A percentile compares a stretch with the other conserved stretches of the same genome.
Evolutionary conservation across 768 basidiomycete genomes (phyloP).

Genomic region (Naganishia friedmannii): DNA sequence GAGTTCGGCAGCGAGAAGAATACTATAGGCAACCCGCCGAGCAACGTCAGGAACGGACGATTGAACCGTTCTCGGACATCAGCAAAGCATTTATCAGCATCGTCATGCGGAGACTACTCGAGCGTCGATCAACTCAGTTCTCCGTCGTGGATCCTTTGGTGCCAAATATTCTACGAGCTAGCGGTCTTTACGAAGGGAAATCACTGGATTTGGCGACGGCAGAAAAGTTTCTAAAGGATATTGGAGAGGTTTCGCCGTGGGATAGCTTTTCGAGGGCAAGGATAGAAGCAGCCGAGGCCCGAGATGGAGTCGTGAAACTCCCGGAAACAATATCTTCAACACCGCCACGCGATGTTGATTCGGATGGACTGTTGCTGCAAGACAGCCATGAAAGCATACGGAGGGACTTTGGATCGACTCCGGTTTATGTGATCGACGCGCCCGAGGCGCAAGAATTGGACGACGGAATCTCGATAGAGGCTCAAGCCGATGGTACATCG

Average conservation of each 20-base stretch:
- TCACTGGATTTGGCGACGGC: conserved; percentile 17
- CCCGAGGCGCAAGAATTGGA: conserved; percentile 77
- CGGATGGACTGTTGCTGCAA: conserved; percentile 92
- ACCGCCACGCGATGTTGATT: not conserved
- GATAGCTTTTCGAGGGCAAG: not conserved
- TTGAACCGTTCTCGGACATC: conserved; percentile 16
- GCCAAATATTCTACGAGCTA: conserved; percentile 54
- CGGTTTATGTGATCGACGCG: conserved; percentile 86
- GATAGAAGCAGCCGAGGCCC: conserved; percentile 3
- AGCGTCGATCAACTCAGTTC: conserved; percentile 55
- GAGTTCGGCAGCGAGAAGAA: conserved; percentile 43
- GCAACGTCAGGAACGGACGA: not conserved
- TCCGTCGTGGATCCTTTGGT: conserved; percentile 63
- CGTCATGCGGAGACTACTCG: conserved; percentile 42
- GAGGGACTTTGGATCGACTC: conserved; percentile 77
- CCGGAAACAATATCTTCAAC: not conserved
- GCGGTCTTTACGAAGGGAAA: conserved; percentile 22
- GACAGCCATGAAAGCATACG: conserved; percentile 68
- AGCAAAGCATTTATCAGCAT: conserved; percentile 44
- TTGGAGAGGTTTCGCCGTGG: conserved; percentile 18
- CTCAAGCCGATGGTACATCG: conserved; percentile 58
- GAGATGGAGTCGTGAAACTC: not conserved
- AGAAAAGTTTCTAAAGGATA: conserved; percentile 13
- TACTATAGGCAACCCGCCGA: not conserved
- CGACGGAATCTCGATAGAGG: conserved; percentile 84